phyloP scores from a whole-genome alignment of 805 yeast genomes.

The Kurtzmaniella fragi region DNA sequence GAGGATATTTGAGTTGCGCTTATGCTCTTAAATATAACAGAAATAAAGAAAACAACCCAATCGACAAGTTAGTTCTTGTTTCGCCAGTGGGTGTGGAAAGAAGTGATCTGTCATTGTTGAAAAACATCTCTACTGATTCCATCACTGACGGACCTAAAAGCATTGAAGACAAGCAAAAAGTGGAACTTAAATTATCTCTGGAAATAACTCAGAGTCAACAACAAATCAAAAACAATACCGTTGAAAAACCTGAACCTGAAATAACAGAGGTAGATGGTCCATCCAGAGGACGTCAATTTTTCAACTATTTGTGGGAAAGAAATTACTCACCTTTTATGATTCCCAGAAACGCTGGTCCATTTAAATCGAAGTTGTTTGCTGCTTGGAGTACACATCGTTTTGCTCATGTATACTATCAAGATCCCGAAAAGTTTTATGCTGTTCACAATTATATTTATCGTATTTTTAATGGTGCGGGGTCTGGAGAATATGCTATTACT shows the following conservation, averaged over 20 bases:
- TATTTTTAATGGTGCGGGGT: slow-evolving; percentile 49
- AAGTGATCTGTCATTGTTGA: slow-evolving; percentile 23
- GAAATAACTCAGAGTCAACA: slow-evolving; percentile 22
- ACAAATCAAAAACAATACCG: slow-evolving; percentile 13
- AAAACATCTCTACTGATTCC: slow-evolving; percentile 10
- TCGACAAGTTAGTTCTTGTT: slow-evolving; percentile 34
- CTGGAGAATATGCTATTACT: slow-evolving; percentile 63
- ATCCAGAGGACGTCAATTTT: slow-evolving; percentile 19
- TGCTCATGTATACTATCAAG: slow-evolving; percentile 34
- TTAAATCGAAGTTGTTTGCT: slow-evolving; percentile 46
- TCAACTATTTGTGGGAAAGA: slow-evolving; percentile 46
- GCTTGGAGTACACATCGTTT: slow-evolving; percentile 48
- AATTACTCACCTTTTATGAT: slow-evolving; percentile 53
- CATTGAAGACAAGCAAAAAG: slow-evolving; percentile 6
- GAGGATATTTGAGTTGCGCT: slow-evolving; percentile 40
- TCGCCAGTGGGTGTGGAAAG: slow-evolving; percentile 44
- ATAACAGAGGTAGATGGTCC: slow-evolving; percentile 1
- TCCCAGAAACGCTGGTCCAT: slow-evolving; percentile 48
- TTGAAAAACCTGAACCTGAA: not conserved
- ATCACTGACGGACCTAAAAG: slow-evolving; percentile 10
- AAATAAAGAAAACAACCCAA: slow-evolving; percentile 6
- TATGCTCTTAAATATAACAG: slow-evolving; percentile 39
- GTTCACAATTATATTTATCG: slow-evolving; percentile 54
- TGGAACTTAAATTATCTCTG: slow-evolving; percentile 9
- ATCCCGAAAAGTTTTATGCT: slow-evolving; percentile 26